Evolutionary conservation across 2,329 filamentous ascomycete species (phyloP).

Genomic region (Fusarium caatingaense): DNA sequence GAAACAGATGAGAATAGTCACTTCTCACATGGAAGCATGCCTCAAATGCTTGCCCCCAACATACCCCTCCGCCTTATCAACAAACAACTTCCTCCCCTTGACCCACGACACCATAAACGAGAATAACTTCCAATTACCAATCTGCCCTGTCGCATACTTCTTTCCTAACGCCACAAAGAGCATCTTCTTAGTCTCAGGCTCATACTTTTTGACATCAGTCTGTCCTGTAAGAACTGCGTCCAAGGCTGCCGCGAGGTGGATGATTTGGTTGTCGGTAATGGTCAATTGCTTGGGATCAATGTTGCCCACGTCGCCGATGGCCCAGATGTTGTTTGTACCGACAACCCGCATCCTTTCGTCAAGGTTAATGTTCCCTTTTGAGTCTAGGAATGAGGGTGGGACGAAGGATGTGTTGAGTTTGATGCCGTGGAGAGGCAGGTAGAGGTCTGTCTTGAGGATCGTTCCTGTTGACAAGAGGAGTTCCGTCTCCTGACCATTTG

Average conservation of each 20-base stretch:
- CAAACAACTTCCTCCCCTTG: conserved; percentile 51
- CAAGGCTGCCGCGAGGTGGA: conserved; percentile 49
- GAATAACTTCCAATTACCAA: conserved; percentile 50
- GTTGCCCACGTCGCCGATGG: conserved; percentile 56
- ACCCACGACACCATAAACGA: conserved; percentile 49
- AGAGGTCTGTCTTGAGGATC: conserved; percentile 52
- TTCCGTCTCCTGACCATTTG: conserved; percentile 12
- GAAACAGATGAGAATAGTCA: neutral
- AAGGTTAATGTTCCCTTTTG: conserved; percentile 49
- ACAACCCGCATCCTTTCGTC: conserved; percentile 50
- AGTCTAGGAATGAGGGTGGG: conserved; percentile 50
- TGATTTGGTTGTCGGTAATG: conserved; percentile 49
- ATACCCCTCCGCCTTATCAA: conserved; percentile 48
- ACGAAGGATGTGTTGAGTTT: conserved; percentile 57
- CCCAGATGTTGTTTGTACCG: conserved; percentile 54
- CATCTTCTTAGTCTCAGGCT: conserved; percentile 43
- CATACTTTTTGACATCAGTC: conserved; percentile 22
- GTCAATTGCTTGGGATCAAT: conserved; percentile 55
- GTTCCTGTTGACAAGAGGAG: conserved; percentile 49
- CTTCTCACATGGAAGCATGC: conserved; percentile 45
- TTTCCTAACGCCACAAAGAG: conserved; percentile 47
- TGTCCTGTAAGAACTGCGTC: conserved; percentile 41
- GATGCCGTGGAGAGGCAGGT: conserved; percentile 59
- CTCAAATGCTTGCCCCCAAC: conserved; percentile 46
- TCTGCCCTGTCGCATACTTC: conserved; percentile 48